phyloP scores from a whole-genome alignment of 805 yeast species.

The Pichia nakasei region DNA sequence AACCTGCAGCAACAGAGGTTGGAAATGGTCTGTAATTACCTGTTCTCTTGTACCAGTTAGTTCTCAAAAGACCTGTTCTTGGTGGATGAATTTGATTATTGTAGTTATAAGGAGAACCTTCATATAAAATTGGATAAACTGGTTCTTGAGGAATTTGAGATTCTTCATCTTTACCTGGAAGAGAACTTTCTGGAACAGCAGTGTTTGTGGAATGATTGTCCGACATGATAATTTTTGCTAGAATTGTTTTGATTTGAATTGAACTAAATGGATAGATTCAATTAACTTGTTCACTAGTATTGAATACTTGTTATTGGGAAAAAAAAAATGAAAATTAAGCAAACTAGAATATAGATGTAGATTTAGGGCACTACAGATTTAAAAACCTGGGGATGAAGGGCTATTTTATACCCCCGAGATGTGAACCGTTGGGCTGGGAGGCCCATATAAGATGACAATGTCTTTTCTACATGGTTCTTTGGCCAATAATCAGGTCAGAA shows the following conservation, averaged over 20 bases:
- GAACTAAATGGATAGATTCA: neutral
- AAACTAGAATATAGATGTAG: too few relatives aligned
- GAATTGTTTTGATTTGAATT: neutral
- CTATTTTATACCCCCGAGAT: too few relatives aligned
- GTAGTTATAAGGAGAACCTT: constrained; percentile 12
- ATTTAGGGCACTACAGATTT: too few relatives aligned
- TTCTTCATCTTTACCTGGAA: constrained; percentile 13
- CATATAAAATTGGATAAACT: constrained; percentile 4
- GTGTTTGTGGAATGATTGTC: constrained; percentile 20
- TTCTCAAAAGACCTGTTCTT: constrained; percentile 32
- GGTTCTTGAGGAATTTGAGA: constrained; percentile 6
- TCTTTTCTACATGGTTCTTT: too few relatives aligned
- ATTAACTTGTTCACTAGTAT: neutral
- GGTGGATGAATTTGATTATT: constrained; percentile 30
- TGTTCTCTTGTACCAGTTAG: constrained; percentile 37
- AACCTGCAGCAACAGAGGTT: constrained; percentile 43
- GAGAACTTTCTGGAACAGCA: constrained; percentile 15
- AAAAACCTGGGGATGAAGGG: too few relatives aligned
- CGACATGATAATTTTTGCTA: constrained; percentile 12
- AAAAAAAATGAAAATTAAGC: neutral
- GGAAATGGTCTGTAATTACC: constrained; percentile 34
- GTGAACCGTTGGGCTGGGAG: too few relatives aligned
- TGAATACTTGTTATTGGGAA: neutral
- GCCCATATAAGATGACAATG: too few relatives aligned
- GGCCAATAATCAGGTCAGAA: too few relatives aligned